Conservation (phyloP, 2,329 filamentous ascomycete species). For the Neonectria magnoliae region DNA sequence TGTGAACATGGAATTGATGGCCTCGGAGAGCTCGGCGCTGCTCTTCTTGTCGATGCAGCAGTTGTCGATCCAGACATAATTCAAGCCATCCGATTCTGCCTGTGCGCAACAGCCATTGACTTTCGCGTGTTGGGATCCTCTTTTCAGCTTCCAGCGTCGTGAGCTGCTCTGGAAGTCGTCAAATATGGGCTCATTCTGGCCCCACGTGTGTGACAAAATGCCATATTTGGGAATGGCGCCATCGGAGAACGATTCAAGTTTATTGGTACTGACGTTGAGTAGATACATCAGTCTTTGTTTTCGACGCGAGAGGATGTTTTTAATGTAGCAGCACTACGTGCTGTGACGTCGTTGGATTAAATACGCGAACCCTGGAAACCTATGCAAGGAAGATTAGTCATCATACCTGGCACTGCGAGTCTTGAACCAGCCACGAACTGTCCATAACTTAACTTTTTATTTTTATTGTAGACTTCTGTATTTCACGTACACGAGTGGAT, state of each 20-base stretch:
- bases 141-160: not conserved
- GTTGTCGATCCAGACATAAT: not conserved
- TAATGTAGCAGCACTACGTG: not conserved
- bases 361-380: no score
- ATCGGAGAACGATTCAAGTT: not conserved
- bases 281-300: not conserved
- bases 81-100: not conserved
- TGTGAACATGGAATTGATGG: slow-evolving; percentile 4
- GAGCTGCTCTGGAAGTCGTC: not conserved
- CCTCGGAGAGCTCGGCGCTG: slow-evolving; percentile 1
- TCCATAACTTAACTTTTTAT: no score
- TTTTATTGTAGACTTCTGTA: no score
- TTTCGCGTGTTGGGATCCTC: not conserved
- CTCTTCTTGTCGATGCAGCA: slow-evolving; percentile 8
- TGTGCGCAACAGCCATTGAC: not conserved
- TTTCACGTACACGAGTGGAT: no score
- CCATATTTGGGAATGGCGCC: not conserved
- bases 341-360: not conserved
- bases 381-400: not conserved
- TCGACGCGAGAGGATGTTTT: not conserved
- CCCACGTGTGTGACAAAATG: slow-evolving; percentile 1
- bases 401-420: not conserved
- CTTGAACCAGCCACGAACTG: no score
- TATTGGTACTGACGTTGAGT: not conserved
- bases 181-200: not conserved